Percentiles rank a stretch among this genome's conserved stretches.
Evolutionary conservation across 306 rosid species (phyloP).

Genomic region (Fragaria vesca): DNA sequence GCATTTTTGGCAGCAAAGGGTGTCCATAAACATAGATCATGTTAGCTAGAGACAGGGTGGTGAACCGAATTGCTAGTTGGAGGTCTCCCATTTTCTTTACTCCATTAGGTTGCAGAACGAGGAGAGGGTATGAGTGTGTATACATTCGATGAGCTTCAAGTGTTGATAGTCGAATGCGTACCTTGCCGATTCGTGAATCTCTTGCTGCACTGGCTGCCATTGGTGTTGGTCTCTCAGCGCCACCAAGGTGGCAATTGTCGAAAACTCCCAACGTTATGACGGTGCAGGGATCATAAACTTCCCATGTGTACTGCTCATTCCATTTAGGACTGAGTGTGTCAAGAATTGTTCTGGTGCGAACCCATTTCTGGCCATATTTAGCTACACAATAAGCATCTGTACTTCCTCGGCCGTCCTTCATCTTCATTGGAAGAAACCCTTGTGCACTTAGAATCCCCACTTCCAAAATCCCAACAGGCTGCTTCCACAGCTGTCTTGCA

Average conservation of each 20-base stretch:
- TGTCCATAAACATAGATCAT: constrained; percentile 72
- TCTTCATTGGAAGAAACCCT: constrained; percentile 93
- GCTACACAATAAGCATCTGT: constrained; percentile 88
- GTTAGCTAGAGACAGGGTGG: constrained; percentile 72
- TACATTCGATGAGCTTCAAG: constrained; percentile 75
- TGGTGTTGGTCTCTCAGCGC: constrained; percentile 43
- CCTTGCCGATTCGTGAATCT: constrained; percentile 85
- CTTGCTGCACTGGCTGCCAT: constrained; percentile 34
- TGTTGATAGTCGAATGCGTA: constrained; percentile 82
- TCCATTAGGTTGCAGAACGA: constrained; percentile 75
- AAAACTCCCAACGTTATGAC: constrained; percentile 83
- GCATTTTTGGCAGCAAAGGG: constrained; percentile 95
- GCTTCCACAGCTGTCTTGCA: constrained; percentile 92
- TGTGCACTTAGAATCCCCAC: constrained; percentile 84
- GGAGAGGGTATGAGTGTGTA: constrained; percentile 75
- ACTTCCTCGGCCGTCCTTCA: constrained; percentile 70
- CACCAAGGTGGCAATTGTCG: constrained; percentile 77
- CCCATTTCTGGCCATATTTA: constrained; percentile 92
- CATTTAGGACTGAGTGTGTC: constrained; percentile 75
- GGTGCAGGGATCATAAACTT: constrained; percentile 91
- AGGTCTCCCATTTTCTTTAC: constrained; percentile 95
- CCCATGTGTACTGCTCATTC: constrained; percentile 98
- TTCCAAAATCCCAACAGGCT: constrained; percentile 78
- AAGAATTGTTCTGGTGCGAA: constrained; percentile 83
- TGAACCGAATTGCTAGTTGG: constrained; percentile 86